Conservation (phyloP, 495 filamentous ascomycete species). For the Cryomyces minteri region DNA sequence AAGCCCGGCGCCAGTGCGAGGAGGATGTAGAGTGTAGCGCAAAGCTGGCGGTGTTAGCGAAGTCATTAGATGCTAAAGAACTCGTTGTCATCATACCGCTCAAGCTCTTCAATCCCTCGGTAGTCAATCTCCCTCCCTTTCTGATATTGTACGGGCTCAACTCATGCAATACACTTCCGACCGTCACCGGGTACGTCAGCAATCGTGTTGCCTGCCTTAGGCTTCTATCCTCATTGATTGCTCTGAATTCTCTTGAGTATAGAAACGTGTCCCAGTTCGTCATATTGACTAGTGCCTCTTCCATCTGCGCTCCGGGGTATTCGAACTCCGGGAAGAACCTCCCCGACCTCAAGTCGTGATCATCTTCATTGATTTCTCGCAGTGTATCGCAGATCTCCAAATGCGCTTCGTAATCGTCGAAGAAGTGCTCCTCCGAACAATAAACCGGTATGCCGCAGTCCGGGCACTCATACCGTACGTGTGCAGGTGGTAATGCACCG, state of each 20-base stretch:
- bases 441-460: conserved; percentile 91
- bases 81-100: conserved; percentile 41
- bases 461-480: conserved; percentile 85
- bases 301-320: conserved; percentile 73
- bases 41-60: conserved; percentile 38
- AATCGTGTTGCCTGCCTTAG: conserved; percentile 83
- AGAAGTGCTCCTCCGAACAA: conserved; percentile 87
- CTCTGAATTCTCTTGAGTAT: conserved; percentile 73
- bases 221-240: conserved; percentile 70
- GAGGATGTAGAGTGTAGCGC: conserved; percentile 83
- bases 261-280: conserved; percentile 96
- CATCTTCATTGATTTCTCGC: conserved; percentile 88
- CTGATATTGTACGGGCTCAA: conserved; percentile 77
- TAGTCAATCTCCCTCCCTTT: conserved; percentile 50
- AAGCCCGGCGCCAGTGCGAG: conserved; percentile 50
- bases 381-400: conserved; percentile 83
- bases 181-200: conserved; percentile 83
- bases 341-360: conserved; percentile 82
- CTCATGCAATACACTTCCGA: conserved; percentile 82
- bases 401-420: conserved; percentile 83
- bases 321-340: conserved; percentile 88
- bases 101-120: conserved; percentile 80
- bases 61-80: neutral
- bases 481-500: conserved; percentile 44
- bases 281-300: conserved; percentile 87